Conservation (phyloP, 345 rosid species). For the Triadica sebifera region DNA sequence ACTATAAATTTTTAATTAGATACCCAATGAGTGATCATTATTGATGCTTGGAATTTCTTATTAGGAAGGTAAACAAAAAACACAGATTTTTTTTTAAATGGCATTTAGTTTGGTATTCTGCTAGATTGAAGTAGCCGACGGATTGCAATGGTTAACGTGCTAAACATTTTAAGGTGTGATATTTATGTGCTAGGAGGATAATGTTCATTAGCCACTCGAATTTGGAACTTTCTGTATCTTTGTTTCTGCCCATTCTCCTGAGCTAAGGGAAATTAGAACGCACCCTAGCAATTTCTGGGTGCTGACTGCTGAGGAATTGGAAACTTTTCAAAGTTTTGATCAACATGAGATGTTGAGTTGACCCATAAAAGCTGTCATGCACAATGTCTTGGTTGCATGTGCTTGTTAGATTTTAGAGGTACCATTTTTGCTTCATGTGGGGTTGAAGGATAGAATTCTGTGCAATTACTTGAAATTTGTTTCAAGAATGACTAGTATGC, state of each 20-base stretch:
- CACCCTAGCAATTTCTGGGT: neutral
- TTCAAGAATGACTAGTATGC: neutral
- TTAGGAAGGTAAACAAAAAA: neutral
- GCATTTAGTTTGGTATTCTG: neutral
- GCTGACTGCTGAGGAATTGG: neutral
- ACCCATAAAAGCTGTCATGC: conserved; percentile 6
- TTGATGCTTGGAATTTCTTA: conserved; percentile 2
- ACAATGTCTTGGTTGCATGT: conserved; percentile 8
- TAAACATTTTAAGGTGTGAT: neutral
- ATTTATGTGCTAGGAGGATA: neutral
- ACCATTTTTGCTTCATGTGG: conserved; percentile 11
- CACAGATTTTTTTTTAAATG: neutral
- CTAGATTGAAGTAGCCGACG: neutral
- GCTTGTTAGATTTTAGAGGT: conserved; percentile 10
- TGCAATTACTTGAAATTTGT: neutral
- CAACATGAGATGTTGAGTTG: conserved; percentile 1
- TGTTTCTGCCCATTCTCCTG: neutral
- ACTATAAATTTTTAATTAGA: neutral
- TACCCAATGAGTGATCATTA: conserved; percentile 1
- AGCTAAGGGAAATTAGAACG: neutral
- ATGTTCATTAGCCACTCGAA: neutral
- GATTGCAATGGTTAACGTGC: neutral
- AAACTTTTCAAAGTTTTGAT: neutral
- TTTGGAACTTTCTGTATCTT: neutral
- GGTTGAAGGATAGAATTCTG: conserved; percentile 5